Percentiles rank a stretch among this genome's conserved stretches.
Conservation (phyloP, 371 early-diverging fungal species). For the Apophysomyces elegans region DNA sequence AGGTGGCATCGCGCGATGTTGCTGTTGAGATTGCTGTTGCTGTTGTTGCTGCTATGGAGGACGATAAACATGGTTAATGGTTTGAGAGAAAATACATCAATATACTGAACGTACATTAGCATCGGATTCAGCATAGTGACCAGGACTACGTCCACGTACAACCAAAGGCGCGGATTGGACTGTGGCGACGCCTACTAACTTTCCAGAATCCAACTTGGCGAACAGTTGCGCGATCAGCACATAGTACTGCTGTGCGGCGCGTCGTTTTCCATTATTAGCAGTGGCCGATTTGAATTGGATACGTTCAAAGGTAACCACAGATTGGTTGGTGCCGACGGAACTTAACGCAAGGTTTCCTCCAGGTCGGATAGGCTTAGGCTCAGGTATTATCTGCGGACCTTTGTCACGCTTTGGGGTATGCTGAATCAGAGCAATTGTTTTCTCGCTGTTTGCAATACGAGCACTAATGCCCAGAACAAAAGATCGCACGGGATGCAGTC, state of each 20-base stretch:
- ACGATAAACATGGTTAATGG: conserved; percentile 41
- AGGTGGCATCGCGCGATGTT: conserved; percentile 22
- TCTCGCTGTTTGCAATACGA: conserved; percentile 73
- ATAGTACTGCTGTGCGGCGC: conserved; percentile 93
- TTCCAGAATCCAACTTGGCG: conserved; percentile 65
- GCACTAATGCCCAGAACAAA: conserved; percentile 80
- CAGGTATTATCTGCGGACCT: conserved; percentile 83
- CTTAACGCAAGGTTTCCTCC: conserved; percentile 63
- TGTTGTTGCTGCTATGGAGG: conserved; percentile 19
- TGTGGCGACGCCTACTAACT: conserved; percentile 64
- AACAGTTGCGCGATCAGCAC: conserved; percentile 71
- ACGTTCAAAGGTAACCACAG: conserved; percentile 85
- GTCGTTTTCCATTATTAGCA: conserved; percentile 89
- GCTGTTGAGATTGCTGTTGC: conserved; percentile 15
- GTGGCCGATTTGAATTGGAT: conserved; percentile 96
- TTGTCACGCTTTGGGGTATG: conserved; percentile 95
- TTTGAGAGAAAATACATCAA: background rate
- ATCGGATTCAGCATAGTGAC: conserved; percentile 74
- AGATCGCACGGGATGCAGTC: conserved; percentile 54
- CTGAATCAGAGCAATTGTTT: conserved; percentile 83
- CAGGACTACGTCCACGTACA: conserved; percentile 93
- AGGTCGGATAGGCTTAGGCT: conserved; percentile 61
- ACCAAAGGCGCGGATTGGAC: conserved; percentile 83
- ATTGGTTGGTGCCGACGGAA: conserved; percentile 57
- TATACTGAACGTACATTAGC: conserved; percentile 1